Percentiles rank a stretch among this genome's conserved stretches.
phyloP scores from a whole-genome alignment of 1,284 basidiomycete species.

The Ceratobasidium papillatum region DNA sequence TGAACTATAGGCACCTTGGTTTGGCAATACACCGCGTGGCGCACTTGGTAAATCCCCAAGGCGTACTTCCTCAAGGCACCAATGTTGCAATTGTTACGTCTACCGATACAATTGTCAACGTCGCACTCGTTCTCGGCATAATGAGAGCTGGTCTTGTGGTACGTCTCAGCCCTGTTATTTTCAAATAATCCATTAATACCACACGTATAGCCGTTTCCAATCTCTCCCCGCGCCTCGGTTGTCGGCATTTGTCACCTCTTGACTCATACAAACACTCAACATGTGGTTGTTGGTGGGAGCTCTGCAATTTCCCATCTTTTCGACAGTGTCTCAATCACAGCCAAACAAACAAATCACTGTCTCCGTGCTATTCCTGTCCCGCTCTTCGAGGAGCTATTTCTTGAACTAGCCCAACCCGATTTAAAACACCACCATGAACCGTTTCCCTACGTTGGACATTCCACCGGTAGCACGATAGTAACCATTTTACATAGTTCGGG shows the following conservation, averaged over 20 bases:
- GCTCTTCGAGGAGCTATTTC: constrained; percentile 22
- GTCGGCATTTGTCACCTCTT: constrained; percentile 36
- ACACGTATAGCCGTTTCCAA: constrained; percentile 34
- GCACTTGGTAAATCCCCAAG: constrained; percentile 18
- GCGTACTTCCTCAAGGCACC: constrained; percentile 28
- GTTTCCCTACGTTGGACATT: not conserved
- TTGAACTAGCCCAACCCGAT: not conserved
- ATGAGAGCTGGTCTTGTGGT: constrained; percentile 41
- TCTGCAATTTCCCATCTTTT: constrained; percentile 24
- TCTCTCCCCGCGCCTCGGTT: constrained; percentile 40
- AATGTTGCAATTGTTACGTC: constrained; percentile 37
- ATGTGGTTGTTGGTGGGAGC: constrained; percentile 33
- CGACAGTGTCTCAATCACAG: not conserved
- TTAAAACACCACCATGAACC: not conserved
- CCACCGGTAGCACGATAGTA: not conserved
- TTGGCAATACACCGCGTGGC: constrained; percentile 33
- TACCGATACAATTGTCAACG: constrained; percentile 36
- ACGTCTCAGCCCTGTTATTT: not conserved
- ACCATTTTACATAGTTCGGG: constrained; percentile 32
- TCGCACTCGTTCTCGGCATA: constrained; percentile 36
- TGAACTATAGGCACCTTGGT: constrained; percentile 31
- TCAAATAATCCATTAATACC: not conserved
- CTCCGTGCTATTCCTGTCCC: constrained; percentile 10
- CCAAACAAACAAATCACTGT: not conserved
- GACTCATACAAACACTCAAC: constrained; percentile 1